Base-by-base conservation (phyloP, 2,329 filamentous ascomycete species). In the Fusarium citri region DNA sequence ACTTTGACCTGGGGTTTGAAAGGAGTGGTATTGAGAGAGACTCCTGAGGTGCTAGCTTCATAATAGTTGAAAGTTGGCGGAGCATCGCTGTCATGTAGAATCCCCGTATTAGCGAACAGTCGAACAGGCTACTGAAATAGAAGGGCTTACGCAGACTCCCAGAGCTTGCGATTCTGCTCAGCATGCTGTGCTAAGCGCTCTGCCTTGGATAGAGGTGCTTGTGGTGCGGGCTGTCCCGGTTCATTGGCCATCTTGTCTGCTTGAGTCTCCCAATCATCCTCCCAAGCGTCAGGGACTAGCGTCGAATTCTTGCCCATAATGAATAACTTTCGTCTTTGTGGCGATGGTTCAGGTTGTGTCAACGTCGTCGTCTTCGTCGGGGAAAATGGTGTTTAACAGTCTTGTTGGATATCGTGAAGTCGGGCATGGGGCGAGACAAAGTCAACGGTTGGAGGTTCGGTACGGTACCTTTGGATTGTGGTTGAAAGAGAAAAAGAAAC, bases 1-100 rank as follows among this genome's bases (percentile, higher is more conserved):
- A 98, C 87, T 71, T 91, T 96, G 73, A 98, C 89, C 37, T 92
- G 87, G 0, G 93, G 92, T 78, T 94, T 96, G 83, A 96, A 94
- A 34, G 68, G 90, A 86, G 26, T 83, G 86, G 31, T 84, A 10
- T 30, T 84, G 8, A 84, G 74, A 22, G 93, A 91, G 4, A 91
- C 86, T 49, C 59, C 68, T 6, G 64, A 66, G 40, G 86, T 86
- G 70, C 83, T 87, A 58, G 90, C 85, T 77, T 94, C 89, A 59
- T 96, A 84, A 78, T 91, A 97, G 78, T 93, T 89, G 74, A 92
- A 89, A 14, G 91, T 89, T 68, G 94, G 87, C 18, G 91, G 88
- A 11, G 92, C 85, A 80, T 97, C 93, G 53, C 91, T 94, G 76
- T 59, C 42, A 58, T 23, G 41, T 20, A 51, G 45, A 47, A 25